Base-by-base conservation (phyloP, 2,329 filamentous ascomycete genomes). In the Ilyonectria sp. region DNA sequence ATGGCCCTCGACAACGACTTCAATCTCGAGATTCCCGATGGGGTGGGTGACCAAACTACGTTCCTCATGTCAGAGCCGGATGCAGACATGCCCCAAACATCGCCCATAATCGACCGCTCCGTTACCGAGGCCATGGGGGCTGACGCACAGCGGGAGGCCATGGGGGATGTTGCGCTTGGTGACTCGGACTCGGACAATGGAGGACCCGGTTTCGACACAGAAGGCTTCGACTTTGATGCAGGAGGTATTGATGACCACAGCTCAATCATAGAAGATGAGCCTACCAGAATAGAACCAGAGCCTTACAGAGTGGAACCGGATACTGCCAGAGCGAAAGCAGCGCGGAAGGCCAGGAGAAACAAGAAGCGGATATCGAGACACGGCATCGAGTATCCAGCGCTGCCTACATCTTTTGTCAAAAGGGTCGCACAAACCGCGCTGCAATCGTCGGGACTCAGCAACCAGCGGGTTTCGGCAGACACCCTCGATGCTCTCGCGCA, bases 381-480 rank as follows among this genome's bases (percentile, higher is more conserved):
- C 75, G 93, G 93, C 29, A 90, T 93, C 56, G 88, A 92, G 68
- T 94, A 95, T 71, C 92, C 93, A 1, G 90, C 91, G 1, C 82
- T 97, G 47, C 93, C 94, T 2, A 82, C 87, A 1, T 86, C 89
- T 0, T 89, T 95, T 21, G 90, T 97, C 57, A 95, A 95, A 80
- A 86, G 90, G 69, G 81, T 94, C 2, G 91, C 92, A 8, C 91
- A 91, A 37, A 91, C 88, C 1, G 93, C 94, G 75, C 87, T 92
- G 21, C 90, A 90, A 73, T 89, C 89, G 4, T 89, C 90, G 50
- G 90, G 91, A 21, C 84, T 87, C 10, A 87, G 87, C 72, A 93
- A 92, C 73, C 84, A 89, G 6, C 93, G 91, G 71, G 88, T 97
- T 53, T 90, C 87, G 64, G 90, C 92, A 52, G 93, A 96, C 58